phyloP scores from a whole-genome alignment of 495 filamentous ascomycete genomes.

The Xylaria curta region DNA sequence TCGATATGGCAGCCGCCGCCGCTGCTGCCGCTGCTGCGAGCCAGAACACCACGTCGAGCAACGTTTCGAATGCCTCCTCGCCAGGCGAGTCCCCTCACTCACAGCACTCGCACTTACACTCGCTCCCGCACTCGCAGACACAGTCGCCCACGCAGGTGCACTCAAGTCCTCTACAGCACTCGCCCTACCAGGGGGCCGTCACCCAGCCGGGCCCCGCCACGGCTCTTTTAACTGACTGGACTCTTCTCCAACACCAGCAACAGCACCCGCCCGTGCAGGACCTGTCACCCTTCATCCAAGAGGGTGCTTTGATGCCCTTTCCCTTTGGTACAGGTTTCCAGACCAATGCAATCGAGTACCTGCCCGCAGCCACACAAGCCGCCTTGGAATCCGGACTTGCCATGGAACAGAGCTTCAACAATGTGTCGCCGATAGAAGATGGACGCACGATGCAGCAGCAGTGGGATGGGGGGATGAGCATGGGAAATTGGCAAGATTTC shows the following conservation, averaged over 20 bases:
- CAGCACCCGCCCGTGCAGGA: conserved; percentile 57
- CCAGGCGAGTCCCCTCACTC: conserved; percentile 56
- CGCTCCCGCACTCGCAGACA: conserved; percentile 27
- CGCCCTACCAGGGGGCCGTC: conserved; percentile 52
- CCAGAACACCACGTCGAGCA: conserved; percentile 49
- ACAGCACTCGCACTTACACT: conserved; percentile 26
- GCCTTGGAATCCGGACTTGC: conserved; percentile 67
- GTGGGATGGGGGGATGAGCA: conserved; percentile 51
- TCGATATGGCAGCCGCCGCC: conserved; percentile 49
- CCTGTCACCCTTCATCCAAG: conserved; percentile 59
- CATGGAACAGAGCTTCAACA: conserved; percentile 67
- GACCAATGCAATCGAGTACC: conserved; percentile 68
- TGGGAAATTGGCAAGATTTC: conserved; percentile 78
- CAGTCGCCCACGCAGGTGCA: conserved; percentile 52
- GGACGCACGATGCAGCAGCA: conserved; percentile 66
- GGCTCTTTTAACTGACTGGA: conserved; percentile 59
- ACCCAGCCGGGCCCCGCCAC: conserved; percentile 48
- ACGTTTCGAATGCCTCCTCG: conserved; percentile 49
- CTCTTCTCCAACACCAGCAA: conserved; percentile 54
- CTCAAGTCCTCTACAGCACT: conserved; percentile 54
- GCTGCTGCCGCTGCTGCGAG: conserved; percentile 19
- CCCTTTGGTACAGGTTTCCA: conserved; percentile 57
- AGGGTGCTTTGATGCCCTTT: conserved; percentile 55
- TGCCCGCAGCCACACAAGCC: conserved; percentile 71
- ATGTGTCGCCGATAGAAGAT: conserved; percentile 68